Conservation (phyloP, 2,329 filamentous ascomycete genomes). For the Fusarium sp. region DNA sequence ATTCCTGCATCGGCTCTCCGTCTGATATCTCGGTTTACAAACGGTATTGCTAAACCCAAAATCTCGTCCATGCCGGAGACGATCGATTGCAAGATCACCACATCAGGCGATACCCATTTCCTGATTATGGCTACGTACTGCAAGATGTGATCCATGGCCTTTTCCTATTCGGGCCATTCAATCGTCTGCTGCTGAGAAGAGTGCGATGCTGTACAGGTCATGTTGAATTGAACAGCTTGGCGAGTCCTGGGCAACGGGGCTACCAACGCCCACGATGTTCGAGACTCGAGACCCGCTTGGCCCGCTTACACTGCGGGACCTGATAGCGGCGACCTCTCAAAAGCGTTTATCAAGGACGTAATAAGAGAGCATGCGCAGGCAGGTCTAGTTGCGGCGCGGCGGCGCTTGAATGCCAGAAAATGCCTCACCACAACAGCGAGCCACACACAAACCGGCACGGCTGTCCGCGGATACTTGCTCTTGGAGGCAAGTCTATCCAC, state of each 20-base stretch:
- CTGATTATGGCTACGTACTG: neutral
- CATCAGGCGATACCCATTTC: slow-evolving; percentile 25
- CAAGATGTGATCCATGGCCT: neutral
- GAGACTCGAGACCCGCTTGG: slow-evolving; percentile 41
- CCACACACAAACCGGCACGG: slow-evolving; percentile 15
- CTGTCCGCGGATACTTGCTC: slow-evolving; percentile 35
- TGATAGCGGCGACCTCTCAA: slow-evolving; percentile 31
- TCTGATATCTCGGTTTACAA: slow-evolving; percentile 6
- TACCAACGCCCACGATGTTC: slow-evolving; percentile 36
- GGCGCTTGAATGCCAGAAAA: slow-evolving; percentile 41
- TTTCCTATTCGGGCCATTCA: slow-evolving; percentile 7
- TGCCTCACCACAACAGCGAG: slow-evolving; percentile 38
- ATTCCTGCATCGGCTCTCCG: slow-evolving; percentile 16
- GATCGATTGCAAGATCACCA: slow-evolving; percentile 18
- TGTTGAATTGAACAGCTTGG: slow-evolving; percentile 35
- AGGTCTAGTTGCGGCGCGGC: slow-evolving; percentile 32
- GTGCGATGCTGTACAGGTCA: slow-evolving; percentile 34
- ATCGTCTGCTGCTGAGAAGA: slow-evolving; percentile 11
- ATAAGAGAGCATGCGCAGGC: slow-evolving; percentile 11
- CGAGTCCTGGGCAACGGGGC: slow-evolving; percentile 30
- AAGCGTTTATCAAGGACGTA: slow-evolving; percentile 1
- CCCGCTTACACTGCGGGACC: slow-evolving; percentile 25
- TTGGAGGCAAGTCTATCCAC: slow-evolving; percentile 35
- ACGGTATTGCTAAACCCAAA: neutral
- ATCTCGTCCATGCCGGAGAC: slow-evolving; percentile 5